Conservation (phyloP, 1,139 yeast species). For the Starmera stellimalicola region DNA sequence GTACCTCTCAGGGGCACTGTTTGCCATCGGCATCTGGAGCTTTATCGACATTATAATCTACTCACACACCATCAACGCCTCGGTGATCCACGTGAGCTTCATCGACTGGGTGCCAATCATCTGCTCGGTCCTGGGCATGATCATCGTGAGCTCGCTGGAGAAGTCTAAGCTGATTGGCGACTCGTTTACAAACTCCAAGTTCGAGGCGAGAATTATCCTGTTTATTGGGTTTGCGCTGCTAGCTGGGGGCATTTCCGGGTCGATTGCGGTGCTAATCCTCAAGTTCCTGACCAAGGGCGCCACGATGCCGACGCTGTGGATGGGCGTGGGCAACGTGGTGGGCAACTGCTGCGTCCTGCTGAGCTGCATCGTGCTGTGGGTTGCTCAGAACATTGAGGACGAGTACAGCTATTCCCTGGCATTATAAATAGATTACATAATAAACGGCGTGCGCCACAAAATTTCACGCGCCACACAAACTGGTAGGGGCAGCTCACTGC, state of each 20-base stretch:
- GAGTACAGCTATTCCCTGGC: constrained; percentile 90
- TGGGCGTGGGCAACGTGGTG: constrained; percentile 87
- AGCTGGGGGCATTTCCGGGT: constrained; percentile 93
- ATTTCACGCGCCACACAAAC: too few relatives aligned
- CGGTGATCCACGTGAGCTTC: constrained; percentile 78
- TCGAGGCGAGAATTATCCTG: constrained; percentile 89
- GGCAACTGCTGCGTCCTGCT: constrained; percentile 75
- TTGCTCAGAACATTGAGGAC: constrained; percentile 90
- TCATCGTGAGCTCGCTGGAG: constrained; percentile 86
- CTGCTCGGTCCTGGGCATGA: constrained; percentile 83
- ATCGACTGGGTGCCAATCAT: constrained; percentile 94
- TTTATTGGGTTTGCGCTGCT: constrained; percentile 86
- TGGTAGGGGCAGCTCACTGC: too few relatives aligned
- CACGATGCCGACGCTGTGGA: constrained; percentile 74
- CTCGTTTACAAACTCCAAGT: constrained; percentile 59
- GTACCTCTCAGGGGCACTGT: constrained; percentile 64
- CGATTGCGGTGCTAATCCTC: constrained; percentile 77
- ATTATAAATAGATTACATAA: too few relatives aligned
- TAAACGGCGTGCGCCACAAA: too few relatives aligned
- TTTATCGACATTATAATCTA: constrained; percentile 83
- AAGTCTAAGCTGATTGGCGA: constrained; percentile 65
- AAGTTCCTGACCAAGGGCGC: constrained; percentile 76
- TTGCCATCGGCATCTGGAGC: constrained; percentile 84
- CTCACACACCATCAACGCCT: constrained; percentile 78
- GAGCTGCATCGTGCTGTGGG: constrained; percentile 83